phyloP scores from a whole-genome alignment of 257 asterid species.

The Nicotiana paniculata region DNA sequence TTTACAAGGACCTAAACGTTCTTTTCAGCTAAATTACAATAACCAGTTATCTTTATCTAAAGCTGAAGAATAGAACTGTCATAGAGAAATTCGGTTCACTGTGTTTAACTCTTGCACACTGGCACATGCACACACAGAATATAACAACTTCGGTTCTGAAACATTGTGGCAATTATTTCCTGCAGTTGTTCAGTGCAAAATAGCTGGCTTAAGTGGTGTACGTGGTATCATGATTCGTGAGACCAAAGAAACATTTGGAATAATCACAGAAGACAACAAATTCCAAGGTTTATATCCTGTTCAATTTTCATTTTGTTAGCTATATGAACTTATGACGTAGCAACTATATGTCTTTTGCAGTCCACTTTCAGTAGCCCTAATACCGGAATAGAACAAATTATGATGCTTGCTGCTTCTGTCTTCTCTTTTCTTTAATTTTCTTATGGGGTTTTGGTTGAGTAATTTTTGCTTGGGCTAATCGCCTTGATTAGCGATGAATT shows the following conservation, averaged over 20 bases:
- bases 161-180: slow-evolving; percentile 4
- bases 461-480: background rate
- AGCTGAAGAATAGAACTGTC: background rate
- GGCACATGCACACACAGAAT: background rate
- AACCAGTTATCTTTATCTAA: background rate
- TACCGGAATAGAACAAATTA: background rate
- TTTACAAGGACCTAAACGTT: background rate
- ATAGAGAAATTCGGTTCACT: background rate
- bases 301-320: background rate
- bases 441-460: background rate
- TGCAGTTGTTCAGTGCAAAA: slow-evolving; percentile 68
- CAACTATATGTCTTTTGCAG: background rate
- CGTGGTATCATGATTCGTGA: slow-evolving; percentile 80
- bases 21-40: background rate
- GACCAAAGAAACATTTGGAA: slow-evolving; percentile 83
- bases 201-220: slow-evolving; percentile 42
- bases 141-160: background rate
- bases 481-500: background rate
- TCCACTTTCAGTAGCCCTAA: background rate
- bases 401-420: background rate
- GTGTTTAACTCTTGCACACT: background rate
- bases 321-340: background rate
- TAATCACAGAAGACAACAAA: slow-evolving; percentile 66
- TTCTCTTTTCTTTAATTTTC: background rate
- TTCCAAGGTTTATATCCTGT: slow-evolving; percentile 50